A percentile compares a stretch with the other conserved stretches of the same genome.
Evolutionary conservation across 306 rosid species (phyloP).

Genomic region (Senna siamea): DNA sequence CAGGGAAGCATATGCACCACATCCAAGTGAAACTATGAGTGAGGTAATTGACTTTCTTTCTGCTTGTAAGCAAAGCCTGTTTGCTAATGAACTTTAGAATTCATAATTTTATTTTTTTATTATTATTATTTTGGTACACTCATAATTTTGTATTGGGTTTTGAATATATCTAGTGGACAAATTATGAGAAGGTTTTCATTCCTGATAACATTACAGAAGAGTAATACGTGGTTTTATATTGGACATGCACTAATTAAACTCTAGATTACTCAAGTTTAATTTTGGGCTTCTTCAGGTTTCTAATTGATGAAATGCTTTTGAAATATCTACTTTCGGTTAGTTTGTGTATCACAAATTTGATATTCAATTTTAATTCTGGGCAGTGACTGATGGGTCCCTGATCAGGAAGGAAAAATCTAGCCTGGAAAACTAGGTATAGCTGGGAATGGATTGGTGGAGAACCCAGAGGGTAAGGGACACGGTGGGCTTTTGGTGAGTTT

Average conservation of each 20-base stretch:
- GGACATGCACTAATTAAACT: constrained; percentile 5
- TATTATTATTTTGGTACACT: no score
- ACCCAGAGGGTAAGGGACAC: no score
- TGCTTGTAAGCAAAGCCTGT: constrained; percentile 35
- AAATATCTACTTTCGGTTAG: constrained; percentile 12
- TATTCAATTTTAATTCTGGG: constrained; percentile 23
- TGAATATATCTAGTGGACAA: neutral
- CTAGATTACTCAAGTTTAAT: constrained; percentile 24
- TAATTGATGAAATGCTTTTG: constrained; percentile 18
- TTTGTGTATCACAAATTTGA: constrained; percentile 2
- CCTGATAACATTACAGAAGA: constrained; percentile 15
- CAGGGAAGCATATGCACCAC: constrained; percentile 90
- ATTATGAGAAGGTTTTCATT: constrained; percentile 17
- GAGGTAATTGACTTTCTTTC: constrained; percentile 67
- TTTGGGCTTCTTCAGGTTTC: neutral
- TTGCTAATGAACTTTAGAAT: constrained; percentile 16
- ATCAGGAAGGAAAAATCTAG: no score
- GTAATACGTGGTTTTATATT: constrained; percentile 6
- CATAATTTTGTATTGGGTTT: constrained; percentile 17
- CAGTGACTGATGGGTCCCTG: neutral
- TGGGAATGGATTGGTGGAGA: no score
- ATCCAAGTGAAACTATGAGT: constrained; percentile 72
- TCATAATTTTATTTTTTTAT: neutral
- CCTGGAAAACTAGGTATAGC: no score
- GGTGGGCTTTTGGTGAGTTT: no score